phyloP scores from a whole-genome alignment of 805 yeast species.

The Metschnikowia peoriensis region DNA sequence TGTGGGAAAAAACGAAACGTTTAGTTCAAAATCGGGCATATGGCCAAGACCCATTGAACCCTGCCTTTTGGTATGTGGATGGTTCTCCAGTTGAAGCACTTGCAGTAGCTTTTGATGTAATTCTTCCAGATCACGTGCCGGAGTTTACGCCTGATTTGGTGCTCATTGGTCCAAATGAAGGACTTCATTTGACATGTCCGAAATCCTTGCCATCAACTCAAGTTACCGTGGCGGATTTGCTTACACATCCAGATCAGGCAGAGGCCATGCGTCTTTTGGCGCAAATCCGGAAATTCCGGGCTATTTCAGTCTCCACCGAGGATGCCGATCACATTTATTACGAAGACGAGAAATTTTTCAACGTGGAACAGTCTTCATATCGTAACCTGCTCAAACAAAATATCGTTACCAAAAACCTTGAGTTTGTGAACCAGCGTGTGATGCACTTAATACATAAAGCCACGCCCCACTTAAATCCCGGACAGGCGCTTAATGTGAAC shows the following conservation, averaged over 20 bases:
- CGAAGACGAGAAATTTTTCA: constrained; percentile 31
- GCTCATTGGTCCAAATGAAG: constrained; percentile 36
- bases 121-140: constrained; percentile 26
- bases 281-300: constrained; percentile 19
- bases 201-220: background rate
- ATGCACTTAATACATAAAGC: constrained; percentile 20
- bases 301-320: constrained; percentile 24
- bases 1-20: background rate
- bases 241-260: constrained; percentile 3
- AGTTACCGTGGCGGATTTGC: constrained; percentile 6
- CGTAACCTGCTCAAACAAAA: constrained; percentile 18
- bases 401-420: constrained; percentile 22
- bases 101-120: constrained; percentile 24
- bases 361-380: constrained; percentile 12
- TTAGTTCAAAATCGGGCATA: constrained; percentile 12
- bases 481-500: constrained; percentile 22
- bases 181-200: constrained; percentile 15
- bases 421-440: constrained; percentile 26
- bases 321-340: constrained; percentile 32
- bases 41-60: constrained; percentile 37
- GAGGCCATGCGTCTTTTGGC: constrained; percentile 21
- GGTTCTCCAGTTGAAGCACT: constrained; percentile 26
- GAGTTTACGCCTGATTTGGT: constrained; percentile 32
- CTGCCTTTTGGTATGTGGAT: constrained; percentile 34
- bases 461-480: constrained; percentile 4